A percentile compares a stretch with the other conserved stretches of the same genome.
Conservation (phyloP, 1,139 yeast species). For the Scheffersomyces segobiensis region DNA sequence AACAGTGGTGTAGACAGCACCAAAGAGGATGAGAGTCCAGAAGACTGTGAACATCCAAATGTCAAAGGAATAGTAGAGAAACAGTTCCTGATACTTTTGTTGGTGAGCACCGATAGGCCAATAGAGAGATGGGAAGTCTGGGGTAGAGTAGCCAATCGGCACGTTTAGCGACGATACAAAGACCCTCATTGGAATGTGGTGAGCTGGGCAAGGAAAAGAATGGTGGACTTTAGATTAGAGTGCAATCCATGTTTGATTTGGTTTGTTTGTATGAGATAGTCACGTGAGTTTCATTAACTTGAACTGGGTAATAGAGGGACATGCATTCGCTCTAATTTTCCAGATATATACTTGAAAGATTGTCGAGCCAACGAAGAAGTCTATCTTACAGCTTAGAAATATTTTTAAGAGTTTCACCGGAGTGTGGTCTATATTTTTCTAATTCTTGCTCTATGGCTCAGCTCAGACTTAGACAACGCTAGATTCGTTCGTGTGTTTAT, state of each 20-base stretch:
- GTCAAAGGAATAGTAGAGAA: conserved; percentile 67
- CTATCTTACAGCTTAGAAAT: neutral
- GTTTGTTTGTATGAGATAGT: neutral
- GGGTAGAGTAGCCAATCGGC: conserved; percentile 82
- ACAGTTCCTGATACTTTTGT: conserved; percentile 48
- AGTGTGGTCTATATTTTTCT: neutral
- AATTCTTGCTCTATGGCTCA: neutral
- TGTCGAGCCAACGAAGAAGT: neutral
- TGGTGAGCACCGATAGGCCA: conserved; percentile 63
- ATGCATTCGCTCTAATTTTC: neutral
- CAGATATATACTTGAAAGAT: no score
- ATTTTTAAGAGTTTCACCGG: neutral
- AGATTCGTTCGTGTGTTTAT: neutral
- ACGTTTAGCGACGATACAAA: conserved; percentile 46
- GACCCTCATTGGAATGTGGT: conserved; percentile 23
- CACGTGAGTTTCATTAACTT: neutral
- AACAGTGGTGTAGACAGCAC: conserved; percentile 61
- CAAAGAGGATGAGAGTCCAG: conserved; percentile 77
- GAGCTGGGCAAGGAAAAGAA: neutral
- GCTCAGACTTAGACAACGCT: neutral
- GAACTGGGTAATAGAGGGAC: neutral
- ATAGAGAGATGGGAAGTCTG: conserved; percentile 76
- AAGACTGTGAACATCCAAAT: conserved; percentile 82
- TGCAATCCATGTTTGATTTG: neutral
- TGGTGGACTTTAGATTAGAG: neutral